These are phyloP conservation scores for Russula earlei DNA, from an alignment of 768 basidiomycete species.

Conservation along the genomic window DNA sequence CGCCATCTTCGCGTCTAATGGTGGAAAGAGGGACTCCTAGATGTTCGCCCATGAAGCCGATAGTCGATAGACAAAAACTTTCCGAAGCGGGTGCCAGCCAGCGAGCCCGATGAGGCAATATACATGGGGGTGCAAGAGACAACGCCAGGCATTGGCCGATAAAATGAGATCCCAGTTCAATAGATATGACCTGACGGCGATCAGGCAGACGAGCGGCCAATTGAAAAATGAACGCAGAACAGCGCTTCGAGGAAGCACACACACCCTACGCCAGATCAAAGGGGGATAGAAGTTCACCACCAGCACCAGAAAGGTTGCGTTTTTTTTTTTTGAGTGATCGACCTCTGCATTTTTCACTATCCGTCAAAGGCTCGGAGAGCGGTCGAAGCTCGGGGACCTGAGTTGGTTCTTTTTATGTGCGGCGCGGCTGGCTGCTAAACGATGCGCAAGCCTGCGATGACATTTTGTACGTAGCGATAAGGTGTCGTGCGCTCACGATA, in stretches of 20 bases:
- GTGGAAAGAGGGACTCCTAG: background rate
- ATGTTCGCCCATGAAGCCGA: background rate
- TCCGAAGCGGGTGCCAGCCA: background rate
- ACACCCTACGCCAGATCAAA: background rate
- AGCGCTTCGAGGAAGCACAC: background rate
- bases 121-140: background rate
- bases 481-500: no score
- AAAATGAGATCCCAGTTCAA: background rate
- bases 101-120: background rate
- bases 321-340: no score
- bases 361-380: no score
- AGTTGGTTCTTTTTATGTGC: no score
- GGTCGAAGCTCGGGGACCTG: no score
- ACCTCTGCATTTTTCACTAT: no score
- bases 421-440: no score
- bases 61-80: background rate
- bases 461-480: no score
- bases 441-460: no score
- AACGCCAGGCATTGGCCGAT: background rate
- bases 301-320: no score
- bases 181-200: background rate
- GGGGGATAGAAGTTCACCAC: background rate
- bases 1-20: background rate
- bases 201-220: background rate
- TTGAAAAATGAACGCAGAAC: background rate